Percentiles rank a stretch among this genome's conserved stretches.
Conservation (phyloP, 495 filamentous ascomycete species). For the Jackrogersella minutella region DNA sequence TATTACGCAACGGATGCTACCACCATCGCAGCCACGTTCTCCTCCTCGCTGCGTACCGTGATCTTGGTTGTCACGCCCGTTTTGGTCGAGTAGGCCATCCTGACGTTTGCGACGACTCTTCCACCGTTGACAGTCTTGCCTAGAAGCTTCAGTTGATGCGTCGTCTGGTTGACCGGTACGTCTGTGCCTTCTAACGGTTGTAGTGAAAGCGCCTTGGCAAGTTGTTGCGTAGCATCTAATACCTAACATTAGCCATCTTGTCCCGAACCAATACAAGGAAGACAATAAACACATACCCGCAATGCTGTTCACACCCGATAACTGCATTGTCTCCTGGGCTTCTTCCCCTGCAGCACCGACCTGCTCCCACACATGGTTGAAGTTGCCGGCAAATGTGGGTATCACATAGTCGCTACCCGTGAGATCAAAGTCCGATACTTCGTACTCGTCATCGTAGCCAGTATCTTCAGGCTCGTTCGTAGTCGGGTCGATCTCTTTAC, state of each 20-base stretch:
- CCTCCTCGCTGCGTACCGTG: slow-evolving; percentile 88
- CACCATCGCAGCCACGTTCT: slow-evolving; percentile 84
- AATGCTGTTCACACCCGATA: slow-evolving; percentile 90
- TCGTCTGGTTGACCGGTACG: slow-evolving; percentile 83
- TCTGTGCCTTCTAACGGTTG: slow-evolving; percentile 96
- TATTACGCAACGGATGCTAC: slow-evolving; percentile 83
- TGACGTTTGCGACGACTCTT: slow-evolving; percentile 82
- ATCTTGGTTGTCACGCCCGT: slow-evolving; percentile 95
- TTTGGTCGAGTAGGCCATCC: slow-evolving; percentile 94
- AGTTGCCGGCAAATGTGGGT: slow-evolving; percentile 91
- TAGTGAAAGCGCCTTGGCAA: slow-evolving; percentile 83
- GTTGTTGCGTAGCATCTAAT: slow-evolving; percentile 91
- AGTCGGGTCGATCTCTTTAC: slow-evolving; percentile 96
- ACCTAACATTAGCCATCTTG: slow-evolving; percentile 49
- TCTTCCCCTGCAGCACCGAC: slow-evolving; percentile 88
- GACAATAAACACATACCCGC: slow-evolving; percentile 77
- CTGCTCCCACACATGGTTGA: slow-evolving; percentile 97
- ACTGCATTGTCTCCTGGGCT: slow-evolving; percentile 88
- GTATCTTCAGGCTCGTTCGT: slow-evolving; percentile 89
- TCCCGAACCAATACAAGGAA: background rate
- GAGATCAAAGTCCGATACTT: slow-evolving; percentile 93
- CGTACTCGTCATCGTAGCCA: slow-evolving; percentile 97
- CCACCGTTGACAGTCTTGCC: slow-evolving; percentile 95
- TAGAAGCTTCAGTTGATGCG: slow-evolving; percentile 93
- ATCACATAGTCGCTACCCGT: slow-evolving; percentile 91